Evolutionary conservation across 1,284 basidiomycete genomes (phyloP).

Genomic region (Austroboletus niveus): DNA sequence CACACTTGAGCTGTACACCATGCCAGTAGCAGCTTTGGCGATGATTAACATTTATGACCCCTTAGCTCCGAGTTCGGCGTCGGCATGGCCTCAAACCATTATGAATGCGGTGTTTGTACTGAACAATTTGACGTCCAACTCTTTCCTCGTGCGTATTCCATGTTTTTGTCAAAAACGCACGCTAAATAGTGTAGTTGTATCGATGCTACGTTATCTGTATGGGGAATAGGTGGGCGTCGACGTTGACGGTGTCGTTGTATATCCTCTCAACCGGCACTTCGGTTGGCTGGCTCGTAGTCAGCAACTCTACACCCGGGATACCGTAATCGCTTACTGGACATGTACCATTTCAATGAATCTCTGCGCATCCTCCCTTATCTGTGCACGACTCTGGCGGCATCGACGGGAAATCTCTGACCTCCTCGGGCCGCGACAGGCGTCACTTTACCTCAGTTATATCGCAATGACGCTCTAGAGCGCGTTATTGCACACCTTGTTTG

Average conservation of each 20-base stretch:
- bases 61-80: slow-evolving; percentile 8
- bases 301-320: neutral
- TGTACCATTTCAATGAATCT: slow-evolving; percentile 16
- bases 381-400: slow-evolving; percentile 17
- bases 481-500: slow-evolving; percentile 13
- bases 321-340: slow-evolving; percentile 14
- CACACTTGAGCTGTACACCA: slow-evolving; percentile 13
- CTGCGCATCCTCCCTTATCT: slow-evolving; percentile 13
- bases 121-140: slow-evolving; percentile 23
- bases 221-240: slow-evolving; percentile 3
- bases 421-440: slow-evolving; percentile 10
- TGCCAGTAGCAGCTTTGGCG: slow-evolving; percentile 12
- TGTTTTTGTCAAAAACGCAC: neutral
- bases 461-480: too few species aligned
- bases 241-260: slow-evolving; percentile 11
- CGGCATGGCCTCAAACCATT: slow-evolving; percentile 17
- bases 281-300: slow-evolving; percentile 13
- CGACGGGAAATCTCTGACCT: slow-evolving; percentile 6
- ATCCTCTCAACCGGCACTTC: slow-evolving; percentile 17
- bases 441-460: slow-evolving; percentile 13
- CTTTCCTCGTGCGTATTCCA: slow-evolving; percentile 11
- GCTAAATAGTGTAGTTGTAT: neutral
- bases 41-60: slow-evolving; percentile 16
- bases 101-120: slow-evolving; percentile 15
- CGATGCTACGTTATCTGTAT: slow-evolving; percentile 20